Percentiles rank a stretch among this genome's conserved stretches.
Evolutionary conservation across 345 rosid species (phyloP).

Genomic region (Jatropha curcas): DNA sequence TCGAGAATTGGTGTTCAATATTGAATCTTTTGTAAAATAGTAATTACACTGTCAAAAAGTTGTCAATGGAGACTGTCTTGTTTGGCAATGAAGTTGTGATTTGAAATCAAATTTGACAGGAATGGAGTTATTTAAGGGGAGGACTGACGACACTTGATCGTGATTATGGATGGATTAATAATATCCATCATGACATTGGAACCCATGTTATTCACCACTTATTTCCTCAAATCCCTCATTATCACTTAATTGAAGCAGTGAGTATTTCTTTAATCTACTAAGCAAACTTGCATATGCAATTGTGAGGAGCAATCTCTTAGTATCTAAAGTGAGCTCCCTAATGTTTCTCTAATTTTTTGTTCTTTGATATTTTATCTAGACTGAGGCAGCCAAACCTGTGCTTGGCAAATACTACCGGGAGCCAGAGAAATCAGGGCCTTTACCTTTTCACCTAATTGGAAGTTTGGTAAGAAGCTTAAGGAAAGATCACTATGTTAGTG

Average conservation of each 20-base stretch:
- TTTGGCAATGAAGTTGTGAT: neutral
- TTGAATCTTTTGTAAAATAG: neutral
- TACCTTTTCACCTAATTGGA: slow-evolving; percentile 64
- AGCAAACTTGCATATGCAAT: neutral
- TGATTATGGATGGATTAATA: slow-evolving; percentile 74
- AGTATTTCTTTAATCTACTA: slow-evolving; percentile 14
- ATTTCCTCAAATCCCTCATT: slow-evolving; percentile 92
- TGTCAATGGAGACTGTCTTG: neutral
- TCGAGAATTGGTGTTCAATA: neutral
- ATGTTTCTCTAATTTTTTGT: neutral
- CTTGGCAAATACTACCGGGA: slow-evolving; percentile 79
- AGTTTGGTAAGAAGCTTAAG: slow-evolving; percentile 50
- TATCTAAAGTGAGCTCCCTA: neutral
- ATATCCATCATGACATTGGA: slow-evolving; percentile 84
- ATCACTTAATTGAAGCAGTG: slow-evolving; percentile 79
- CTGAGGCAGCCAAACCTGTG: slow-evolving; percentile 66
- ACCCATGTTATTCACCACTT: slow-evolving; percentile 89
- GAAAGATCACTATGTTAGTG: slow-evolving; percentile 75
- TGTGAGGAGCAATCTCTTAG: neutral
- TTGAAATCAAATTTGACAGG: slow-evolving; percentile 35
- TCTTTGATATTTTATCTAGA: slow-evolving; percentile 35
- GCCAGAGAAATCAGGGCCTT: slow-evolving; percentile 61
- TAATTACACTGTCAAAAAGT: neutral
- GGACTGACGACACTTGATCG: slow-evolving; percentile 83
- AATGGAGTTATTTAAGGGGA: slow-evolving; percentile 85